phyloP scores from a whole-genome alignment of 495 filamentous ascomycete genomes.

The Talaromyces ruber region DNA sequence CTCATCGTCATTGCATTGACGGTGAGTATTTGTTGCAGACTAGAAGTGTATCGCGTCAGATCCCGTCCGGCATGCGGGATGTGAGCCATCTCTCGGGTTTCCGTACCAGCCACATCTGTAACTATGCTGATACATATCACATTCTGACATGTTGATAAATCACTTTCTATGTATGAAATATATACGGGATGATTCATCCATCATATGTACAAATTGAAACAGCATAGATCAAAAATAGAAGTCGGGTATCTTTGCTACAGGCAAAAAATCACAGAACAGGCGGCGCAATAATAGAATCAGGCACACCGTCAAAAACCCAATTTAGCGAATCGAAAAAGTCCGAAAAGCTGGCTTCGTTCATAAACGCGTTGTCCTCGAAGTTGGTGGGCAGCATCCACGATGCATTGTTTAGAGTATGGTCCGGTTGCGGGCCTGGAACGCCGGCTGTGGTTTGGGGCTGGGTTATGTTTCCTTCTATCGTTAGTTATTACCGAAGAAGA shows the following conservation, averaged over 20 bases:
- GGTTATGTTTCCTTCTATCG: slow-evolving; percentile 13
- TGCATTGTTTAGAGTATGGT: slow-evolving; percentile 24
- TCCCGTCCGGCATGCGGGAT: not conserved
- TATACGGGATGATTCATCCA: too few relatives aligned
- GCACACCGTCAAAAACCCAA: slow-evolving; percentile 41
- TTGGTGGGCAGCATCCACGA: slow-evolving; percentile 29
- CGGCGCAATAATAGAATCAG: slow-evolving; percentile 34
- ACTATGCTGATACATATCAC: not conserved
- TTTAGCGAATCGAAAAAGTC: slow-evolving; percentile 41
- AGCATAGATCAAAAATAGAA: not conserved
- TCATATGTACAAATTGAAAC: not conserved
- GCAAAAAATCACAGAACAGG: slow-evolving; percentile 21
- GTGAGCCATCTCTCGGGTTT: not conserved
- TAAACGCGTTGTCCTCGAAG: slow-evolving; percentile 35
- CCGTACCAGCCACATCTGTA: not conserved
- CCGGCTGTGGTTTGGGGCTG: slow-evolving; percentile 23
- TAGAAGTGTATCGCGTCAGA: not conserved
- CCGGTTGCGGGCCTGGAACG: slow-evolving; percentile 20
- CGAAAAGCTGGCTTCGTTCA: slow-evolving; percentile 37
- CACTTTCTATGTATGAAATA: too few relatives aligned
- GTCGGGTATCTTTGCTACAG: not conserved
- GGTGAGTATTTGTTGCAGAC: not conserved
- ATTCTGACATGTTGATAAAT: not conserved
- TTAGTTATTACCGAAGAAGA: slow-evolving; percentile 19
- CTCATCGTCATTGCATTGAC: not conserved